phyloP scores from a whole-genome alignment of 192 early-diverging fungal species.

The Helicostylum pulchrum region DNA sequence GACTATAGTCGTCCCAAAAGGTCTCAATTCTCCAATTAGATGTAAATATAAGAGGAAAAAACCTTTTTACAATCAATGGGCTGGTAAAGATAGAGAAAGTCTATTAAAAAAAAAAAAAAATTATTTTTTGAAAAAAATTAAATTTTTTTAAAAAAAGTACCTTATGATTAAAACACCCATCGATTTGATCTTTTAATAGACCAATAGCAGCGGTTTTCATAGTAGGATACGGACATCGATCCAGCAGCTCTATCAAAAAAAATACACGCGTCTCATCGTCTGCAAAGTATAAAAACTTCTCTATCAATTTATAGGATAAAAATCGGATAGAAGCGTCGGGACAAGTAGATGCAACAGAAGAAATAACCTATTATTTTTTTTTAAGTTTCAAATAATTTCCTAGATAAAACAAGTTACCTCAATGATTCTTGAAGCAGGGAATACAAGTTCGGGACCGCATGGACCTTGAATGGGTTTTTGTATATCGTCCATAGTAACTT shows the following conservation, averaged over 20 bases:
- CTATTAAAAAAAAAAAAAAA: not conserved
- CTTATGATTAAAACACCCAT: conserved; percentile 25
- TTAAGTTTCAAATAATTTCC: not conserved
- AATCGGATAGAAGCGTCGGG: conserved; percentile 39
- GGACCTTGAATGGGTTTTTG: conserved; percentile 9
- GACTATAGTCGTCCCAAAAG: conserved; percentile 40
- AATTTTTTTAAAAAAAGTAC: not conserved
- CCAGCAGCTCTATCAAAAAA: conserved; percentile 37
- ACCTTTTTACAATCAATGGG: conserved; percentile 37
- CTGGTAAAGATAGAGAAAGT: conserved; percentile 37
- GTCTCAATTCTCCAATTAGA: conserved; percentile 24
- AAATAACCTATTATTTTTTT: conserved; percentile 22
- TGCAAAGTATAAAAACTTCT: conserved; percentile 32
- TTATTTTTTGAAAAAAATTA: not conserved
- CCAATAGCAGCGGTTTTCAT: conserved; percentile 48
- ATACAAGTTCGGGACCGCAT: not conserved
- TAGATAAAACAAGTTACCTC: not conserved
- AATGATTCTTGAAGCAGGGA: not conserved
- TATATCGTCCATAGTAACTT: conserved; percentile 9
- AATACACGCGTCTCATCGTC: conserved; percentile 42
- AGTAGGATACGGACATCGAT: conserved; percentile 43
- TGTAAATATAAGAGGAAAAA: conserved; percentile 31
- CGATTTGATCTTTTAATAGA: conserved; percentile 42
- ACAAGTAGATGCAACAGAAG: conserved; percentile 43
- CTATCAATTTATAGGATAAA: conserved; percentile 35